Base-by-base conservation (phyloP, 1,284 basidiomycete species). In the Vanrija sp. region DNA sequence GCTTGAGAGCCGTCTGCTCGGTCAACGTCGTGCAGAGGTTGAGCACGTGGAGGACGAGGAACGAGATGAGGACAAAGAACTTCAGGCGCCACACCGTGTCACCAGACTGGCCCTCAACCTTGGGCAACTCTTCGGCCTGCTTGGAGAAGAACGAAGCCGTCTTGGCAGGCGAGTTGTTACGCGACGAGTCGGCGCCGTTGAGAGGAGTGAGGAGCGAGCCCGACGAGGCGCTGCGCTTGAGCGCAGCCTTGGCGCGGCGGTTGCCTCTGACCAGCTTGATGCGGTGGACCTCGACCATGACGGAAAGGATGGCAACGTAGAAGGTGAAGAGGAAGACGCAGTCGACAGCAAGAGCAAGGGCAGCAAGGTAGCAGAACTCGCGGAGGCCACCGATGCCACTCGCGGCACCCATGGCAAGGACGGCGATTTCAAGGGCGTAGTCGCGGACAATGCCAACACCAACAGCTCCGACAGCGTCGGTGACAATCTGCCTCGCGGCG, bases 1-100 rank as follows among this genome's bases (percentile, higher is more conserved):
- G 81, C 23, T 80, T 81, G 62, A 85, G 73, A 0, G 84, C 82
- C 1, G 85, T 83, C 47, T 83, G 81, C 38, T 87, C 84, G 0
- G 92, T 88, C 47, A 98, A 83, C 0, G 95, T 95, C 1, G 95
- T 91, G 74, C 88, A 88, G 53, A 98, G 83, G 78, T 98, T 98
- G 63, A 97, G 83, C 52, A 93, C 83, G 68, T 97, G 93, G 2
- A 97, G 78, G 0, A 85, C 85, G 60, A 94, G 80, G 81, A 97
- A 96, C 3, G 90, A 85, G 24, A 85, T 84, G 61, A 95, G 89
- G 65, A 95, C 78, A 62, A 95, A 82, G n/a, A 95, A 79, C 78
- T 97, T 98, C 58, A 98, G 81, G 44, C 91, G 80, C 15, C 88
- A 85, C 35, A 92, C 86, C 0, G 94, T 92, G 72, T 88, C 91